A percentile compares a stretch with the other conserved stretches of the same genome.
These are phyloP conservation scores for Ramalina intermedia DNA, from an alignment of 495 filamentous ascomycete genomes.

Conservation along the genomic window DNA sequence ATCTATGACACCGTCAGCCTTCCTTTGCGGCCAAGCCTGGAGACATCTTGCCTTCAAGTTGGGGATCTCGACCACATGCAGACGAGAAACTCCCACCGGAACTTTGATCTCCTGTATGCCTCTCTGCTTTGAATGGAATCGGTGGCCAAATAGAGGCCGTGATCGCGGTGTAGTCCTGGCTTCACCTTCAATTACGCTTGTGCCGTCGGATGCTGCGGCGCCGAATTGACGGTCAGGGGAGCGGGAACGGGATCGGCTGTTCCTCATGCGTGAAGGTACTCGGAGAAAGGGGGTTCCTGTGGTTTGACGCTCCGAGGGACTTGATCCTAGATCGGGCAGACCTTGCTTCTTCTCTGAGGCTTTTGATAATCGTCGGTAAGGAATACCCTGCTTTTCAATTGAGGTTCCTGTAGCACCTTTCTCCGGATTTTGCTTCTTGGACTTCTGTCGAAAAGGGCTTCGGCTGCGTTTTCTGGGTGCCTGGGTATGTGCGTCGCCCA, in stretches of 20 bases:
- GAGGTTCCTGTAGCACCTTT: not conserved
- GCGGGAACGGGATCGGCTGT: constrained; percentile 8
- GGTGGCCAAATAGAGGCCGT: no score
- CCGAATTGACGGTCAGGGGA: constrained; percentile 4
- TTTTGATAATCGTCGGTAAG: not conserved
- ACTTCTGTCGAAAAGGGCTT: constrained; percentile 11
- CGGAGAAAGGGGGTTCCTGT: constrained; percentile 27
- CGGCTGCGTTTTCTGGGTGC: constrained; percentile 6
- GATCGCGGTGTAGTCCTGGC: no score
- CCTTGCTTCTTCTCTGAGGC: not conserved
- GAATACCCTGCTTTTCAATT: not conserved
- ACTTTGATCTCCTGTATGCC: constrained; percentile 28
- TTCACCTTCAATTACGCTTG: no score
- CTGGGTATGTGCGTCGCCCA: constrained; percentile 5
- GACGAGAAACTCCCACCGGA: constrained; percentile 61
- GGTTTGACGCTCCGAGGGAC: constrained; percentile 18
- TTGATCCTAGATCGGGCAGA: constrained; percentile 7
- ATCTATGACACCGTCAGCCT: constrained; percentile 55
- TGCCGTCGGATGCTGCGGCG: not conserved
- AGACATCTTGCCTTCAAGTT: constrained; percentile 27
- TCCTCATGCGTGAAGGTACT: constrained; percentile 14
- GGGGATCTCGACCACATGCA: constrained; percentile 46
- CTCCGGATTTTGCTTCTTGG: not conserved
- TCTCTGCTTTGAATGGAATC: not conserved
- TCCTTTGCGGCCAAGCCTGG: constrained; percentile 11